Evolutionary conservation across 139 green algal genomes (phyloP), one percentile per base, ranked within the genome.

Genomic region (Volvox reticuliferus): DNA sequence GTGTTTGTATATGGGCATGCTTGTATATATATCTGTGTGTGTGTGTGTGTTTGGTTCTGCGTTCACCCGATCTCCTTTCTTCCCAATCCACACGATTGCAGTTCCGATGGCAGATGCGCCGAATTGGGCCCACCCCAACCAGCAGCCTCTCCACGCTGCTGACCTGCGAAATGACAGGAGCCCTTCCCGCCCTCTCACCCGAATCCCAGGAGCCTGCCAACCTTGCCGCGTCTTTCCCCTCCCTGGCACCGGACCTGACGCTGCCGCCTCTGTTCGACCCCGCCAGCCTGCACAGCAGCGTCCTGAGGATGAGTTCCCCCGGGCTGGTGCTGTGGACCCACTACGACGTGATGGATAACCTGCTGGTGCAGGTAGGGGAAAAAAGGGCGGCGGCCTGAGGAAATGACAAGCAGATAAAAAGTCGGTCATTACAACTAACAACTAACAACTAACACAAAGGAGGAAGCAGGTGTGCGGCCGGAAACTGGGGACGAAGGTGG

Each of bases 321-420:
- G 92, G 89, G 0, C 69, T 95, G 35, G 50, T 82, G 55, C 90
- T 96, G 83, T 97, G 95, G 95, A 95, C 94, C 36, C 95, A 97
- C 88, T 97, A 95, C 86, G 95, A 97, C 83, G 91, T 94, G 26
- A 96, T 96, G 94, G 93, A 95, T 89, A 97, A 96, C 92, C 21
- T 95, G 44, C 93, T 97, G 28, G 83, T 96, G 19, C 94, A 96
- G 44, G 44, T 55, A 55, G 44, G 9, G 44, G 44, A 55, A 55
- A 55, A 55, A 55, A 55, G 5, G 44, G 9, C 9, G 44, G 9
- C 44, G 44, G 44, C 44, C 5, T 5, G 44, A 9, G 44, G 44
- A 55, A 9, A 55, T 9, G 44, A 9, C 44, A 55, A 9, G 44
- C 44, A 55, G 44, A 55, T 5, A 55, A n/a, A n/a, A n/a, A n/a